Evolutionary conservation across 192 early-diverging fungal species (phyloP), one percentile per base, ranked within the genome.

Genomic region (Podila epigama): DNA sequence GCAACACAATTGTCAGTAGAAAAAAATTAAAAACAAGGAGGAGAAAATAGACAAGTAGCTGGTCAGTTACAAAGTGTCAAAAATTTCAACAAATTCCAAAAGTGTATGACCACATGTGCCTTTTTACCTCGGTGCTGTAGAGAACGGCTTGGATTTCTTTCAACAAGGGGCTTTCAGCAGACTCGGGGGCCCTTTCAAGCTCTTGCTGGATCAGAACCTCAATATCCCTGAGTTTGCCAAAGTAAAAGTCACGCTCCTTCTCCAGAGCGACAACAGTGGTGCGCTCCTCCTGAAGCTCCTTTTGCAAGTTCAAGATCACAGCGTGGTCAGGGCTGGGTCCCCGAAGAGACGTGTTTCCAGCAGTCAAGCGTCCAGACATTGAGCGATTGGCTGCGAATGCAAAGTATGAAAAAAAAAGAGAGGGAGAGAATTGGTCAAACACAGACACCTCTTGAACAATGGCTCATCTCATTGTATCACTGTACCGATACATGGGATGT

Each of bases 191-290:
- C 6, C 68, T 44, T 60, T 96, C 92, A 13, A 92, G 42, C 57
- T 90, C 75, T 59, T 93, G 85, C 82, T 98, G 96, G 12, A 97
- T 89, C 60, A 93, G 85, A 31, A 99, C 87, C 65, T 98, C 96
- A 81, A 98, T 96, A 75, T 97, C 96, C 34, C 96, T 83, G 66
- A 98, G 82, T 82, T 98, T 99, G 28, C 80, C 71, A 80, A 97
- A 99, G 68, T 99, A 99, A 79, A 99, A 99, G 66, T 99, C 96
- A 27, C 97, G 86, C 77, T 99, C 96, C 82, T 95, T 98, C 77
- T 97, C 96, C 22, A 95, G 88, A 55, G 93, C 94, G 58, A 96
- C 95, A 35, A 98, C 91, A 28, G 92, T 89, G 25, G 90, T 86
- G 78, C 94, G 95, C 53, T 92, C 82, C 70, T 97, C 95, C 42